phyloP scores from a whole-genome alignment of 192 early-diverging fungal genomes.

The Coemansia sp. region DNA sequence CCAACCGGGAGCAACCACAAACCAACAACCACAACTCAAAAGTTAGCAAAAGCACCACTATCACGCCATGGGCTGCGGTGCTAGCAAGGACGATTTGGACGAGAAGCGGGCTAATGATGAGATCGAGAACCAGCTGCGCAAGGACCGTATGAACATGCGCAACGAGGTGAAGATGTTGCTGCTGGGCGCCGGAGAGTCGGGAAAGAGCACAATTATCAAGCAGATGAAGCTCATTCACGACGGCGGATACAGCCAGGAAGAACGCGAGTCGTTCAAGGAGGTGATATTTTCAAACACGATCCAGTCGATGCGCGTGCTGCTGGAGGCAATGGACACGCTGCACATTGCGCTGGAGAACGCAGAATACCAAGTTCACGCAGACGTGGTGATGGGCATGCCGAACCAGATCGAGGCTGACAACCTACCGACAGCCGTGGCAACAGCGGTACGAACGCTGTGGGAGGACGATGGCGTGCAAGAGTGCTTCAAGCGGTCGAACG shows the following conservation, averaged over 20 bases:
- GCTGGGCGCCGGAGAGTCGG: slow-evolving; percentile 92
- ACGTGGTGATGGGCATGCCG: slow-evolving; percentile 77
- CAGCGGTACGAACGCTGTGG: slow-evolving; percentile 84
- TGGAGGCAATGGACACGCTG: slow-evolving; percentile 92
- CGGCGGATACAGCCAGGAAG: slow-evolving; percentile 85
- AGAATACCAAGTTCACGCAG: slow-evolving; percentile 68
- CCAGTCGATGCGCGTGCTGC: slow-evolving; percentile 92
- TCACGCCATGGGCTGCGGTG: slow-evolving; percentile 80
- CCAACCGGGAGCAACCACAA: background rate
- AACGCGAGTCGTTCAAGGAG: slow-evolving; percentile 91
- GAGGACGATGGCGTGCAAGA: slow-evolving; percentile 78
- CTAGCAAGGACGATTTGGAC: slow-evolving; percentile 83
- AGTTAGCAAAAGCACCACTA: background rate
- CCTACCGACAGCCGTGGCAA: slow-evolving; percentile 76
- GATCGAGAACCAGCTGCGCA: slow-evolving; percentile 85
- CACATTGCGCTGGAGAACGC: slow-evolving; percentile 68
- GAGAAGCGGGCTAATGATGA: slow-evolving; percentile 82
- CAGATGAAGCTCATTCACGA: slow-evolving; percentile 99
- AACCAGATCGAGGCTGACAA: slow-evolving; percentile 86
- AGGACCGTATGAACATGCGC: slow-evolving; percentile 75
- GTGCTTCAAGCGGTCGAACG: slow-evolving; percentile 77
- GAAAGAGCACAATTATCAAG: slow-evolving; percentile 96
- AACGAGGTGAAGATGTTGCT: slow-evolving; percentile 98
- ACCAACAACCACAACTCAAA: background rate
- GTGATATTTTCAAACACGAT: slow-evolving; percentile 96